Conservation (phyloP, 116 monocot genomes). For the Zostera marina region DNA sequence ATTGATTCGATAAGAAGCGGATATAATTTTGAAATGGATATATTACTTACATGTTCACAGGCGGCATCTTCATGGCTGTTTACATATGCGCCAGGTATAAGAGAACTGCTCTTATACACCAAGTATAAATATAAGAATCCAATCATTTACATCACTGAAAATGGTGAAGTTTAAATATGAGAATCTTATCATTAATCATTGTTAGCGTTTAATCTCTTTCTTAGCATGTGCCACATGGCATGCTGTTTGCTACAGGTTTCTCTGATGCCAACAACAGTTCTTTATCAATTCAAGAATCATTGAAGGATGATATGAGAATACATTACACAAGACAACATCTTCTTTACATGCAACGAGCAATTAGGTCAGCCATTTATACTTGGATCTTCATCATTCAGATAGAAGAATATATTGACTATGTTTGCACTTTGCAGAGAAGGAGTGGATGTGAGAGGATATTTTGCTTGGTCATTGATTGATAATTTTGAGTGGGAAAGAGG, state of each 20-base stretch:
- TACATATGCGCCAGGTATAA: slow-evolving; percentile 33
- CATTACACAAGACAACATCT: slow-evolving; percentile 27
- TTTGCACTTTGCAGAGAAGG: slow-evolving; percentile 3
- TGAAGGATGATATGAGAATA: slow-evolving; percentile 42
- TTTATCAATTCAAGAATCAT: slow-evolving; percentile 20
- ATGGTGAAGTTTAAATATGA: slow-evolving; percentile 13
- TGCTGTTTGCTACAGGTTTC: slow-evolving; percentile 19
- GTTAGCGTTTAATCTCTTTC: neutral
- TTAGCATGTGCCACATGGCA: neutral
- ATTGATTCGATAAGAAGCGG: no score
- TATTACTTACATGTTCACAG: slow-evolving; percentile 6
- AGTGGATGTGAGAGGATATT: slow-evolving; percentile 15
- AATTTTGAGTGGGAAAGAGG: slow-evolving; percentile 18
- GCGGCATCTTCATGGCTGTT: slow-evolving; percentile 20
- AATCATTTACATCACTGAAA: slow-evolving; percentile 50
- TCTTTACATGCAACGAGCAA: slow-evolving; percentile 16
- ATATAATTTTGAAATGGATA: no score
- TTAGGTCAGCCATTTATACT: slow-evolving; percentile 16
- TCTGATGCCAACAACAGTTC: slow-evolving; percentile 19
- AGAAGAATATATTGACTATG: neutral
- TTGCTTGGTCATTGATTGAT: slow-evolving; percentile 28
- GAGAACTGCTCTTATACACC: slow-evolving; percentile 24
- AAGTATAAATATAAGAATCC: slow-evolving; percentile 40
- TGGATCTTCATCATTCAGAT: neutral
- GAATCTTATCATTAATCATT: no score